Evolutionary conservation across 768 basidiomycete genomes (phyloP).

Genomic region (Phaeotremella fagi): DNA sequence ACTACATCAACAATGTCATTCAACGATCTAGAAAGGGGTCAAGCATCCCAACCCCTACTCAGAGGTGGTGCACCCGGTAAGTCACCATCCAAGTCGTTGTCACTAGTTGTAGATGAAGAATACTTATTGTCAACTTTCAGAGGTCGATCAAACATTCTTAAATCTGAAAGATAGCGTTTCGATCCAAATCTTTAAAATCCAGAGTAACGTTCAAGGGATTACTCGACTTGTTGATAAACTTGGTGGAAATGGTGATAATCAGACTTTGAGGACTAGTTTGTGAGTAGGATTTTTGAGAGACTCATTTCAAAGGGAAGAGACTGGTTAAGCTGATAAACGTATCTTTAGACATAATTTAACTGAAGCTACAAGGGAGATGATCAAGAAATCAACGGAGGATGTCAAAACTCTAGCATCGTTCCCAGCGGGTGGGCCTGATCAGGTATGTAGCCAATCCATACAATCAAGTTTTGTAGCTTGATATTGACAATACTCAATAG

Average conservation of each 20-base stretch:
- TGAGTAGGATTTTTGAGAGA: constrained; percentile 52
- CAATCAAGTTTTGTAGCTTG: background rate
- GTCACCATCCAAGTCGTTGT: background rate
- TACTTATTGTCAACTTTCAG: too few species aligned
- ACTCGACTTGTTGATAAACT: constrained; percentile 94
- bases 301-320: background rate
- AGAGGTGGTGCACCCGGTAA: constrained; percentile 28
- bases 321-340: background rate
- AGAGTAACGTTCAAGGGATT: constrained; percentile 93
- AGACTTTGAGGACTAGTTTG: constrained; percentile 74
- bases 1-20: constrained; percentile 31
- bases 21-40: constrained; percentile 45
- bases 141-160: constrained; percentile 67
- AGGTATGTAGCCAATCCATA: constrained; percentile 12
- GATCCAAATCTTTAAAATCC: constrained; percentile 97
- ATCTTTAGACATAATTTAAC: constrained; percentile 76
- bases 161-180: constrained; percentile 54
- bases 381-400: constrained; percentile 88
- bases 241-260: constrained; percentile 76
- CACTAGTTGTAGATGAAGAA: background rate
- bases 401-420: constrained; percentile 78
- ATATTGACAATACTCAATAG: constrained; percentile 6
- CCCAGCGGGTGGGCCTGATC: constrained; percentile 45
- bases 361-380: constrained; percentile 89
- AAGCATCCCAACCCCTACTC: constrained; percentile 34